Base-by-base conservation (phyloP, 192 early-diverging fungal species). In the Coemansia sp. region DNA sequence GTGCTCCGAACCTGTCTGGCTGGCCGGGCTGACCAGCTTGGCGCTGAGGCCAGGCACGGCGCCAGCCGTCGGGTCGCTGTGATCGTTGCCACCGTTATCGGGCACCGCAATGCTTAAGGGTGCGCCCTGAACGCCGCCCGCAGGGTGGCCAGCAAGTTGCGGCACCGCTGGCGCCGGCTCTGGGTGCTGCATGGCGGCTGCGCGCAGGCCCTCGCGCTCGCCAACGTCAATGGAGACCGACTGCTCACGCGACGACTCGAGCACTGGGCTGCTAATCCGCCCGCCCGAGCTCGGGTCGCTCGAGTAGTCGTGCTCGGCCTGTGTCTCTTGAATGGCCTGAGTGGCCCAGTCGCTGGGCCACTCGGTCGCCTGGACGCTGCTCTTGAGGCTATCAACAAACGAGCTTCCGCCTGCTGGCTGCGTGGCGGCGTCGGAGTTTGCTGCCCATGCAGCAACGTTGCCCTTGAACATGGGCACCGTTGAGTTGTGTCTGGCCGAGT, bases 401-500 rank as follows among this genome's bases (percentile, higher is more conserved):
- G 73, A 76, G 59, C 55, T 59, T 6, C 56, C 64, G n/a, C 60
- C 45, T 8, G 28, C 17, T 26, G 15, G 26, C 26, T 47, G 26
- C 11, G 60, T 46, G 12, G 56, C 46, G 25, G 56, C 23, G 9
- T 35, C 44, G 8, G 53, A 44, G 12, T 32, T 36, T n/a, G 45
- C 31, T 1, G 49, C 3, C 54, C 50, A 56, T 5, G 40, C 32
- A 11, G 43, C 44, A 19, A 45, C n/a, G 43, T 25, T 47, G 45
- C 49, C 42, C 53, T 64, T 69, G 38, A 70, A 70, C 67, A 69
- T 66, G 15, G 74, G 62, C 21, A 52, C 41, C 4, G 64, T 58
- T 4, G 64, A 67, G 50, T 76, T 76, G 55, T 76, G 74, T n/a
- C 74, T 52, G 30, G 68, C 75, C 12, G 75, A 72, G 42, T 78